Evolutionary conservation across 495 filamentous ascomycete genomes (phyloP), one percentile per base, ranked within the genome.

Genomic region (Xylaria grammica): DNA sequence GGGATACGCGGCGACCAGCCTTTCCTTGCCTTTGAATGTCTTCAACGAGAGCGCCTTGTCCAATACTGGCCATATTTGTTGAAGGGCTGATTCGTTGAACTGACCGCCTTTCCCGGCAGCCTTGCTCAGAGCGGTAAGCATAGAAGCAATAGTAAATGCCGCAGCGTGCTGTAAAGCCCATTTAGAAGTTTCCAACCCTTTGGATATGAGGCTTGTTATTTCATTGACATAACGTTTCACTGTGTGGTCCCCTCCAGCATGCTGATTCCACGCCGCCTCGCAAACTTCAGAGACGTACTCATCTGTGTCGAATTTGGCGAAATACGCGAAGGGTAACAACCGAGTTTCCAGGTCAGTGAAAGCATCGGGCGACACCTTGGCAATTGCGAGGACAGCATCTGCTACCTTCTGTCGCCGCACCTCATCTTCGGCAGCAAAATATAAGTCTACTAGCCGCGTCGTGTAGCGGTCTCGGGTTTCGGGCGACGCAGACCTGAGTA

Each of bases 21-120:
- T 88, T 75, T 97, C 95, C 77, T 99, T 99, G 9, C 92, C 93
- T 10, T 91, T 87, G 85, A 96, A 99, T 4, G 93, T 96, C 78
- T 96, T 97, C 22, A 96, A 89, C 17, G 84, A 81, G 55, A 97
- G 71, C 2, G 93, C 88, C 69, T 88, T 90, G 46, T 97, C 91
- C 24, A 96, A 79, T 0, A 88, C 85, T 0, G 92, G 91, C 92
- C 93, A 99, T 20, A 97, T 69, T 11, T 82, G 78, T 68, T 84
- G 80, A 32, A 90, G 80, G 48, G 89, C 87, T 2, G 77, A 68
- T 13, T 72, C 71, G 60, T 75, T 77, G 19, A 92, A 82, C 59
- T 89, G 85, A 0, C 78, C 79, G 7, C 69, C 72, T 48, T 77
- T 73, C 17, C 77, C 76, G 29, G 66, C 73, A 1, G 71, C 74